Evolutionary conservation across 306 rosid species (phyloP), one percentile per base, ranked within the genome.

Genomic region (Dalbergia cultrata): DNA sequence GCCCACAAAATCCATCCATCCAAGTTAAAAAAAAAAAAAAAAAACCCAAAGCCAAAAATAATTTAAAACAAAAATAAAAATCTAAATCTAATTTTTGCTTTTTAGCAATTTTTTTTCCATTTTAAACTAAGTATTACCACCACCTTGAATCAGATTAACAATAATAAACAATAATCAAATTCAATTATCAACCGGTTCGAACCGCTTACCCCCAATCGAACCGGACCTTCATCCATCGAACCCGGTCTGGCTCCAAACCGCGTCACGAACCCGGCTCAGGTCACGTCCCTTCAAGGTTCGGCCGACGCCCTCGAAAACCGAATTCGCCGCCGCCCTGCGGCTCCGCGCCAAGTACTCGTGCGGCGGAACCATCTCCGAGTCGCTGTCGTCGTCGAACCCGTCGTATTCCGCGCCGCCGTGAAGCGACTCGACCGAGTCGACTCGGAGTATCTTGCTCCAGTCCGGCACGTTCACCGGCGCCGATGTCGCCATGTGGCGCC

Each of bases 161-260:
- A 35, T 62, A 39, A 80, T 17, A 13, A 50, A 50, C 8, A 33
- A 37, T 17, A 33, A 26, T 35, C 9, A 72, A 47, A 79, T 17
- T 52, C 59, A 68, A 72, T 66, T 26, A 67, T 64, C 39, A 81
- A 70, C 71, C 10, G 41, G 61, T 14, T 19, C 61, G 13, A 69
- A 74, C 71, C 57, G 70, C 41, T 66, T 19, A 19, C 19, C 63
- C 45, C 58, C 13, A 14, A 43, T 49, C 7, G 50, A 62, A 7
- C 21, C 39, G 39, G 57, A 7, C 0, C 5, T 3, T 87, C 45
- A 94, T 4, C 99, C 99, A 61, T 95, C 84, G 68, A 95, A 93
- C 75, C 99, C 99, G 88, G 99, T 95, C 65, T 90, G 98, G 56
- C 92, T 95, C 99, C 99, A 95, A 0, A 95, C 99, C 0, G 99